Base-by-base conservation (phyloP, 1,139 yeast species). In the Insectozyma bohioensis region DNA sequence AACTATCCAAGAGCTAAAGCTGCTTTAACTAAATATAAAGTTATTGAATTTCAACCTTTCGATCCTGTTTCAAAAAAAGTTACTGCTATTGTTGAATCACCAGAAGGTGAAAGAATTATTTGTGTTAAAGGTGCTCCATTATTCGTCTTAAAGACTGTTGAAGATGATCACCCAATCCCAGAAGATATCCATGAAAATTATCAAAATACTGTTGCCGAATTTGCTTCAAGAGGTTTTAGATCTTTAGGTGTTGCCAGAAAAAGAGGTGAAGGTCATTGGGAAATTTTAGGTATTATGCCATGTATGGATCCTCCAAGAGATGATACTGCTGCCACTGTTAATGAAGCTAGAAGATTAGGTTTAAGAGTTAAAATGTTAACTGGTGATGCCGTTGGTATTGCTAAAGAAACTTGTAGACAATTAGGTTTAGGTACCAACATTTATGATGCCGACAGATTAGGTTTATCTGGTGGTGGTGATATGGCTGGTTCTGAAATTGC, bases 211-310 rank as follows among this genome's bases (percentile, higher is more conserved):
- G 96, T 88, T 61, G 95, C 95, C 62, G 96, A 87, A 75, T 86
- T 87, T 65, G 96, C 96, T 62, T 79, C 94, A 56, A 85, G 96
- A 82, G 96, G 96, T 82, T 87, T 87, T 95, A 80, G 96, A 74
- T 88, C 96, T 60, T 78, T 87, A 62, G 96, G 96, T 85, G 95
- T 87, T 75, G 95, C 96, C 55, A 87, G 95, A 79, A 87, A 87
- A 94, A 84, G 95, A 83, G 95, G 95, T 72, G 95, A 87, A 69
- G 95, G 95, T 65, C 95, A 86, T 82, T 87, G 96, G 96, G 95
- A 87, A 76, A 84, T 87, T 57, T 78, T 87, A 61, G 96, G 96
- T 74, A 90, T 87, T 75, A 86, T 87, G 95, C 95, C 96, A 67
- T 86, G 95, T 79, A 86, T 87, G 92, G 96, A 87, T 71, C 96